Evolutionary conservation across 2,329 filamentous ascomycete species (phyloP).

Genomic region (Fusarium globosum): DNA sequence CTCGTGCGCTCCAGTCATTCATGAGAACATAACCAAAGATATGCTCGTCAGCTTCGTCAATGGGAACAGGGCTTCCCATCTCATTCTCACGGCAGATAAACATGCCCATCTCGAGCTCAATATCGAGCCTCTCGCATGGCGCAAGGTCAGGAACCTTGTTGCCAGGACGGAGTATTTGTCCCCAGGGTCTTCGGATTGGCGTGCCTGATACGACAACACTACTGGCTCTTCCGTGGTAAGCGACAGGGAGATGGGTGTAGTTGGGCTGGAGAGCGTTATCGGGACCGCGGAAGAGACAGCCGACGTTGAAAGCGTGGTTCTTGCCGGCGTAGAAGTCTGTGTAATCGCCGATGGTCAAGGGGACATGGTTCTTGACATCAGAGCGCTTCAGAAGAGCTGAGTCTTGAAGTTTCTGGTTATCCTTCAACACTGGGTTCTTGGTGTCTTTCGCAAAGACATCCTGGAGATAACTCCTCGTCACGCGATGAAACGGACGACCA

Average conservation of each 20-base stretch:
- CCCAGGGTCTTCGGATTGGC: constrained; percentile 75
- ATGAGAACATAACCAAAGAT: constrained; percentile 77
- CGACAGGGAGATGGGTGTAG: constrained; percentile 83
- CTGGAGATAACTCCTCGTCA: constrained; percentile 76
- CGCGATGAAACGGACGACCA: constrained; percentile 74
- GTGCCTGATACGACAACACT: constrained; percentile 81
- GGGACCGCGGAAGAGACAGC: constrained; percentile 77
- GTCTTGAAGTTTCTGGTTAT: constrained; percentile 50
- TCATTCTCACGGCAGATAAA: constrained; percentile 76
- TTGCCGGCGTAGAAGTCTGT: constrained; percentile 86
- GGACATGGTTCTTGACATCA: constrained; percentile 74
- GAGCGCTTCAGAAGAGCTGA: constrained; percentile 45
- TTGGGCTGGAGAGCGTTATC: constrained; percentile 82
- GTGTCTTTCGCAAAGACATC: constrained; percentile 68
- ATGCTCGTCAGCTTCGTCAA: constrained; percentile 74
- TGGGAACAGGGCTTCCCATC: constrained; percentile 73
- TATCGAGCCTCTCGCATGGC: constrained; percentile 72
- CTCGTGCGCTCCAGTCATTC: constrained; percentile 73
- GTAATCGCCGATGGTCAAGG: constrained; percentile 83
- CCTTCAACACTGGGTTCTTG: constrained; percentile 49
- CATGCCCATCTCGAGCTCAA: constrained; percentile 82
- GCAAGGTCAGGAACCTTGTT: constrained; percentile 65
- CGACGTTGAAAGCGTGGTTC: constrained; percentile 79
- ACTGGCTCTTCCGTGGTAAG: constrained; percentile 82
- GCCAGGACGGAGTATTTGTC: constrained; percentile 70